Evolutionary conservation across 2,329 filamentous ascomycete genomes (phyloP).

Genomic region (Gliomastix tumulicola): DNA sequence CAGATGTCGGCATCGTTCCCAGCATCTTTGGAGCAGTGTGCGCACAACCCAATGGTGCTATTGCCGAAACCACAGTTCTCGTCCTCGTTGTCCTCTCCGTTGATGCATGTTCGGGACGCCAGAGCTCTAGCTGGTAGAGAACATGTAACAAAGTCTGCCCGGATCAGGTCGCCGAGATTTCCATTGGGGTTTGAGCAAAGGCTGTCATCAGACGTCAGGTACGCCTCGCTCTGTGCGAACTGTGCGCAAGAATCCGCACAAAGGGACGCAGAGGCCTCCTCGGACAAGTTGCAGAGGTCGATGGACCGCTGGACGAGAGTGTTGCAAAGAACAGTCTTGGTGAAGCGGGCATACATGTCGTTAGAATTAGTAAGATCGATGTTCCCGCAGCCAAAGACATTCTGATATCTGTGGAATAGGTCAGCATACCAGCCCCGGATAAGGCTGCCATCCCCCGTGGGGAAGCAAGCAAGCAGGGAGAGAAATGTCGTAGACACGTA

Average conservation of each 20-base stretch:
- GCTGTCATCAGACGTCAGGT: constrained; percentile 65
- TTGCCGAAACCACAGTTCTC: constrained; percentile 79
- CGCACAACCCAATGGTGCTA: constrained; percentile 70
- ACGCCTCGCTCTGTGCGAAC: constrained; percentile 82
- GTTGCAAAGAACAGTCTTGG: constrained; percentile 88
- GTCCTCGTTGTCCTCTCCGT: constrained; percentile 72
- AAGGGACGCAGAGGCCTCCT: constrained; percentile 62
- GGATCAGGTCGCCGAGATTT: constrained; percentile 68
- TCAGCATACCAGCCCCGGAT: too few species aligned
- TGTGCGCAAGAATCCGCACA: constrained; percentile 87
- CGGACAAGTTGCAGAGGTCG: constrained; percentile 56
- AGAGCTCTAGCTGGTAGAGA: constrained; percentile 76
- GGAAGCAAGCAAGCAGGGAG: too few species aligned
- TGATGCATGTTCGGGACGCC: constrained; percentile 64
- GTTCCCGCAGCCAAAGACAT: constrained; percentile 70
- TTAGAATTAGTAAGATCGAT: constrained; percentile 73
- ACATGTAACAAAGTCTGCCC: constrained; percentile 89
- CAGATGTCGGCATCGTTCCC: constrained; percentile 93
- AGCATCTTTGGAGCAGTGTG: constrained; percentile 77
- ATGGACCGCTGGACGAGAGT: constrained; percentile 87
- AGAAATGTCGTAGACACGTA: constrained; percentile 34
- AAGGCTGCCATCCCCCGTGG: too few species aligned
- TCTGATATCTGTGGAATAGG: constrained; percentile 82
- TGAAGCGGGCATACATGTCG: constrained; percentile 86
- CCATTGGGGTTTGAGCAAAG: constrained; percentile 63